phyloP scores from a whole-genome alignment of 768 basidiomycete species.

The Kwoniella dejecticola region DNA sequence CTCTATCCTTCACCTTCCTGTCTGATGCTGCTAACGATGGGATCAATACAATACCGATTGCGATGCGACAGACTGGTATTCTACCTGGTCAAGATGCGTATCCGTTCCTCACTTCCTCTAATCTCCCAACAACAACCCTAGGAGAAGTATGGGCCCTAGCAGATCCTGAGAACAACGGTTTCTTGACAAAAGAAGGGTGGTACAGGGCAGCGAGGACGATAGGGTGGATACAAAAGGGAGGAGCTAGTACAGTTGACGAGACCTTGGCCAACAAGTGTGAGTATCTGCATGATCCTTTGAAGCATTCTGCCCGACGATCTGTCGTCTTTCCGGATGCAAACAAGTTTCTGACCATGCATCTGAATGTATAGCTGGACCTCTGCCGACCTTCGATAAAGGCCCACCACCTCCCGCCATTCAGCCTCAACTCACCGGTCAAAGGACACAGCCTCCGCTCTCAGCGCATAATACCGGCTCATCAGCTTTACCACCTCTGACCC shows the following conservation, averaged over 20 bases:
- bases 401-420: slow-evolving; percentile 59
- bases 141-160: slow-evolving; percentile 93
- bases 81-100: slow-evolving; percentile 82
- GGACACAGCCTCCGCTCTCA: slow-evolving; percentile 61
- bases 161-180: slow-evolving; percentile 92
- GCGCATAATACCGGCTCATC: slow-evolving; percentile 54
- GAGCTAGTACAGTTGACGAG: slow-evolving; percentile 65
- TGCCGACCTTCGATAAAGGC: slow-evolving; percentile 73
- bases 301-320: neutral
- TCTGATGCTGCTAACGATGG: too few species aligned
- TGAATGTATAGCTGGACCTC: slow-evolving; percentile 75
- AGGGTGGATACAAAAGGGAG: slow-evolving; percentile 84
- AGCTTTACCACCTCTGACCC: slow-evolving; percentile 67
- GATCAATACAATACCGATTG: too few species aligned
- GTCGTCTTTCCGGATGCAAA: too few species aligned
- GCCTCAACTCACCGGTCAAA: slow-evolving; percentile 51
- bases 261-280: slow-evolving; percentile 69
- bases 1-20: neutral
- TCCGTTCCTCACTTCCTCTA: slow-evolving; percentile 78
- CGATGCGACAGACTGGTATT: slow-evolving; percentile 42
- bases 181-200: slow-evolving; percentile 82
- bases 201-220: slow-evolving; percentile 86
- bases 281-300: slow-evolving; percentile 42
- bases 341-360: slow-evolving; percentile 6
- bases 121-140: slow-evolving; percentile 72